Conservation (phyloP, 225 moss, liverwort and hornwort genomes). For the Neckera pumila region DNA sequence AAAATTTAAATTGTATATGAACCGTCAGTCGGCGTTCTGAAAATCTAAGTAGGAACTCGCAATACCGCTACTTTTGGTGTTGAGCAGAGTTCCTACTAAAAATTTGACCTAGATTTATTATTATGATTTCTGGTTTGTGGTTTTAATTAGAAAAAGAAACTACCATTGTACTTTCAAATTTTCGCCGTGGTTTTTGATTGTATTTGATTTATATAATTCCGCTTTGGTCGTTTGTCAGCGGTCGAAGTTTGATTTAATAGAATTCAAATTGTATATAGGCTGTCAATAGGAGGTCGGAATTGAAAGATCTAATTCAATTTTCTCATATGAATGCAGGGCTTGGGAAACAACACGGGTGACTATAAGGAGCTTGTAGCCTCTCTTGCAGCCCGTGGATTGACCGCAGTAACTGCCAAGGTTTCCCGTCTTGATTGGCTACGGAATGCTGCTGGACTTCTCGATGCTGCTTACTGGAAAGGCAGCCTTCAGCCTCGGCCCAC, state of each 20-base stretch:
- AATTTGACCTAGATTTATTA: neutral
- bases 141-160: neutral
- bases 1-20: neutral
- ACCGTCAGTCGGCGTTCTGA: neutral
- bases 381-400: constrained; percentile 61
- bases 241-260: neutral
- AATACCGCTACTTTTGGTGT: neutral
- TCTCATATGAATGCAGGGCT: constrained; percentile 45
- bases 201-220: neutral
- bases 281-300: neutral
- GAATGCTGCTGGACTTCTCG: constrained; percentile 85
- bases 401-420: constrained; percentile 64
- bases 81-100: neutral
- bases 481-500: constrained; percentile 83
- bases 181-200: neutral
- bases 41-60: neutral
- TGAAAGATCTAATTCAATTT: neutral
- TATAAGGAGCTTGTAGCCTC: constrained; percentile 70
- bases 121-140: too few relatives aligned
- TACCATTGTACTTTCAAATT: neutral
- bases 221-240: neutral
- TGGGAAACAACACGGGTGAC: constrained; percentile 87
- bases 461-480: constrained; percentile 86
- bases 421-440: constrained; percentile 91
- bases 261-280: neutral